Evolutionary conservation across 2,329 filamentous ascomycete species (phyloP).

Genomic region (Cladobotryum protrusum): DNA sequence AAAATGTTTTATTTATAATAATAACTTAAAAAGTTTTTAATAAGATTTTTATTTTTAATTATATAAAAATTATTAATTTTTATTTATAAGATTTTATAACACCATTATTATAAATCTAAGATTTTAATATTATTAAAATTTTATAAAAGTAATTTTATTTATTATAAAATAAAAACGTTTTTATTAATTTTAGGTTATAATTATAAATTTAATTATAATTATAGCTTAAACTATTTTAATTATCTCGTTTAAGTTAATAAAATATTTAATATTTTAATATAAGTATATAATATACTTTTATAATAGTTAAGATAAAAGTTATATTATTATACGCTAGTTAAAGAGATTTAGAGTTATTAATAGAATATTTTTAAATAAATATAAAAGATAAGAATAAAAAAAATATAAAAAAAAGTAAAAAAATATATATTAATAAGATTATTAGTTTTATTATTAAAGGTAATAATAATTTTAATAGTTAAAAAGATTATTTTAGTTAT

Average conservation of each 20-base stretch:
- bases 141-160: not conserved
- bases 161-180: not conserved
- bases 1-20: not conserved
- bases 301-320: conserved; percentile 3
- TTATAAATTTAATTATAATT: too few species aligned
- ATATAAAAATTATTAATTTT: not conserved
- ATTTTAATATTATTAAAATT: not conserved
- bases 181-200: not conserved
- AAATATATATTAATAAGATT: too few species aligned
- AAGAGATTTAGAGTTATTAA: not conserved
- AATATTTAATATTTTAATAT: too few species aligned
- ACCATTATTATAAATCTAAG: too few species aligned
- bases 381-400: too few species aligned
- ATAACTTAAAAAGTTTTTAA: not conserved
- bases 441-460: too few species aligned
- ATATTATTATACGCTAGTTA: not conserved
- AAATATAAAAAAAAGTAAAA: too few species aligned
- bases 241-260: not conserved
- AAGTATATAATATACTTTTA: not conserved
- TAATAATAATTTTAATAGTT: too few species aligned
- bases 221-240: not conserved
- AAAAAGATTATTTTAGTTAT: too few species aligned
- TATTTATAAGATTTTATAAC: not conserved
- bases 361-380: not conserved
- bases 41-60: not conserved